Base-by-base conservation (phyloP, 768 basidiomycete species). In the Lactarius trivialis region DNA sequence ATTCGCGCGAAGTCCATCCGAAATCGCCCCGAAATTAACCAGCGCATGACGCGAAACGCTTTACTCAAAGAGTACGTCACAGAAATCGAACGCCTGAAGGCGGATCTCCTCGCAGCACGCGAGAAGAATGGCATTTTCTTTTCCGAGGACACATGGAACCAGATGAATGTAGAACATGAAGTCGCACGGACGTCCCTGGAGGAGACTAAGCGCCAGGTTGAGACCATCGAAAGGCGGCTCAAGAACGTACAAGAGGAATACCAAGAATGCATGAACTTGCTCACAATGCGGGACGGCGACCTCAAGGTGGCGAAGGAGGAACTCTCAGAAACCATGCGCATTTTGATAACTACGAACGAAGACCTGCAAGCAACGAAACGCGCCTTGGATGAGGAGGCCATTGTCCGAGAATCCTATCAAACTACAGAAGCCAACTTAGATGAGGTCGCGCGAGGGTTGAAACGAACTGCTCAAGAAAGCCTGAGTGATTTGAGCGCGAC, bases 51-150 rank as follows among this genome's bases (percentile, higher is more conserved):
- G 9, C 86, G 93, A 52, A 91, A 93, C 64, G 85, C 92, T 1
- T 84, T 98, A 54, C 76, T 99, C 51, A 94, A 94, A 72, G 95
- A 98, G 72, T 98, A 96, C 68, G 82, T 96, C 41, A 84, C 81
- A 14, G 97, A 98, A 73, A 97, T 98, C 51, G 93, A 96, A 68
- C 84, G 93, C 6, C 80, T 98, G 41, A 96, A 96, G 72, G 85
- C 85, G 0, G 95, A 98, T 67, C 78, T 96, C 50, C 76, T 92
- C 0, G 95, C 97, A 7, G 90, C 94, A 7, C 82, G 95, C 39
- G 94, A 97, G 74, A 96, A 96, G 80, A 94, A 96, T 69, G 97
- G 97, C 8, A 91, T 98, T 37, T 97, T 88, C 73, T 88, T 98
- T 72, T 88, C 92, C 0, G 85, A 91, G 68, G 94, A 98, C 68